These are phyloP conservation scores for Trichoderma harzianum DNA, from an alignment of 2,329 filamentous ascomycete genomes.

Conservation along the genomic window DNA sequence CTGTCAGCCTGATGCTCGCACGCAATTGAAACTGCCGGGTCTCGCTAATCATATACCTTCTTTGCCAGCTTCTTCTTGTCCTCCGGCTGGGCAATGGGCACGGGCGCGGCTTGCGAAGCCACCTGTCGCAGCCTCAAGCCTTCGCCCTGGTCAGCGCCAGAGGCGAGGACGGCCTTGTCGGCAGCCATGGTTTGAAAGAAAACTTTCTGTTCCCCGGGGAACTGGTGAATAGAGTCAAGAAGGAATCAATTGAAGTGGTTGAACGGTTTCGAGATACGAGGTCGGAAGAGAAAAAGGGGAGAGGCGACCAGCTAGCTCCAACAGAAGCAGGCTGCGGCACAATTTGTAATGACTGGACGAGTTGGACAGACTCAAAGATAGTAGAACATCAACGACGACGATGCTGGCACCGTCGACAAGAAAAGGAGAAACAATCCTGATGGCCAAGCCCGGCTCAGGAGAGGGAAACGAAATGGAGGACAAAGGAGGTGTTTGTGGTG, in stretches of 20 bases:
- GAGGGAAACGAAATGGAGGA: conserved; percentile 23
- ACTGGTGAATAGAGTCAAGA: not conserved
- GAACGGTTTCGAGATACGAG: not conserved
- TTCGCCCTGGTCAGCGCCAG: conserved; percentile 57
- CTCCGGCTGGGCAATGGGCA: conserved; percentile 45
- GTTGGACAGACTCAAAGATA: conserved; percentile 31
- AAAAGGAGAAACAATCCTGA: conserved; percentile 22
- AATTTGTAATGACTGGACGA: conserved; percentile 36
- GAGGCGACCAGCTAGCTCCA: conserved; percentile 16
- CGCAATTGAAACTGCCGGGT: not conserved
- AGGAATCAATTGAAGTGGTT: conserved; percentile 9
- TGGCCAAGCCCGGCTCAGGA: conserved; percentile 24
- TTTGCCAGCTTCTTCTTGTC: conserved; percentile 58
- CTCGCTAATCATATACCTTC: conserved; percentile 43
- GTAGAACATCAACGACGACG: conserved; percentile 23
- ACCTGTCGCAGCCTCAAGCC: conserved; percentile 54
- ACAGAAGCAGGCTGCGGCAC: conserved; percentile 3
- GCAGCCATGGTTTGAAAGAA: conserved; percentile 45
- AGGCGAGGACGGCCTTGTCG: conserved; percentile 54
- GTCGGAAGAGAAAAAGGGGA: conserved; percentile 21
- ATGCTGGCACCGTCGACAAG: conserved; percentile 27
- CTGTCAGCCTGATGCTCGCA: conserved; percentile 22
- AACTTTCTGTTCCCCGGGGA: conserved; percentile 11
- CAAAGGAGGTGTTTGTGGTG: conserved; percentile 19
- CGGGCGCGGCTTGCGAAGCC: conserved; percentile 35